Evolutionary conservation across 257 asterid species (phyloP), one percentile per base, ranked within the genome.

Genomic region (Echites panduratus): DNA sequence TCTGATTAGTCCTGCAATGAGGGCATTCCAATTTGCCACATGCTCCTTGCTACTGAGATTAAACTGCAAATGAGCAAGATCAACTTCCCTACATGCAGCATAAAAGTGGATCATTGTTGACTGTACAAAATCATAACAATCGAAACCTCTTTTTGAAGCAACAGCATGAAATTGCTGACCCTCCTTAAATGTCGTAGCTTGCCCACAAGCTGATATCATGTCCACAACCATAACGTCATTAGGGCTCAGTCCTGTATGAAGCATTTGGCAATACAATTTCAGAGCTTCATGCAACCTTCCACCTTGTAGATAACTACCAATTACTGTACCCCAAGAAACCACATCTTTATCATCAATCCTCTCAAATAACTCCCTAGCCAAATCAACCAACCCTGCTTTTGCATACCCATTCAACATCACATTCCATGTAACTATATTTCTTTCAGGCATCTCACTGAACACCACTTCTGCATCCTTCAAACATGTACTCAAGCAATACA

Each of bases 341-440:
- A 89, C 93, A 77, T 94, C 96, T 73, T 82, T 89, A 44, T 26
- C 84, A 8, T 80, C 88, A 63, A 91, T 85, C 56, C n/a, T 80
- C 71, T 86, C 89, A 76, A 94, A 94, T 66, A 91, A 43, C 52
- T 87, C 84, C 76, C 82, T 80, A 17, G 83, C 93, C 27, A 47
- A 73, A 73, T 89, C 88, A 38, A 89, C 74, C 68, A 75, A 62
- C 69, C 93, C 86, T 3, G 84, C 93, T 78, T 94, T 94, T 9
- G 87, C 82, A 73, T 88, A 94, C 29, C 98, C 97, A 80, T 89
- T 89, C 85, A 94, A 68, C 97, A 89, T 94, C 72, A 89, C 97
- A 77, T 89, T 91, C 93, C 95, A 89, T 2, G 97, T 82, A 82
- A 94, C 90, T 71, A 85, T 80, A 83, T 88, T 94, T 82, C 77